Conservation (phyloP, 169 alveolate species). For the Plasmodium fragile region DNA sequence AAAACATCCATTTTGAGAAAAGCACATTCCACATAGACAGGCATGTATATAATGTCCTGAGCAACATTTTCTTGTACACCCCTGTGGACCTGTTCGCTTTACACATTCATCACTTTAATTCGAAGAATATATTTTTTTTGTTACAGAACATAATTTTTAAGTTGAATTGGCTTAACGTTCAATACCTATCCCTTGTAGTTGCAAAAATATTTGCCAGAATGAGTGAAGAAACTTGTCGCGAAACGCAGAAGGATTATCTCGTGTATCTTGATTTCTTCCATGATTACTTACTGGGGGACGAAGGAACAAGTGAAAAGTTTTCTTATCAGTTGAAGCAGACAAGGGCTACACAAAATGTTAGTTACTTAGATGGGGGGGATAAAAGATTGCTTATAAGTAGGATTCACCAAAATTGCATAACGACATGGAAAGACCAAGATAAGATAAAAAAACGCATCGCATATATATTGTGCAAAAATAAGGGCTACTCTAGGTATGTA, state of each 20-base stretch:
- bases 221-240: conserved; percentile 29
- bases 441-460: conserved; percentile 62
- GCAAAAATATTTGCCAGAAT: conserved; percentile 6
- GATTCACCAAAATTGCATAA: conserved; percentile 17
- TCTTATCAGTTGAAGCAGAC: neutral
- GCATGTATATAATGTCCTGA: conserved; percentile 32
- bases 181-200: conserved; percentile 38
- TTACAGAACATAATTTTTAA: conserved; percentile 40
- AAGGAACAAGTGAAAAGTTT: conserved; percentile 10
- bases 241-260: conserved; percentile 21
- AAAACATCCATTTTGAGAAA: neutral
- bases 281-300: conserved; percentile 57
- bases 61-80: conserved; percentile 29
- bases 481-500: neutral
- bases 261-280: conserved; percentile 31
- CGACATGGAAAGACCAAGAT: neutral
- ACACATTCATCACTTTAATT: conserved; percentile 36
- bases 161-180: conserved; percentile 6
- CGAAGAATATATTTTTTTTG: conserved; percentile 31
- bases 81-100: conserved; percentile 62
- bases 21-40: conserved; percentile 25
- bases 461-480: conserved; percentile 49
- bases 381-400: conserved; percentile 21
- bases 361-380: conserved; percentile 12
- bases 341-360: neutral